Base-by-base conservation (phyloP, 192 early-diverging fungal species). In the Chytriomyces sp. region DNA sequence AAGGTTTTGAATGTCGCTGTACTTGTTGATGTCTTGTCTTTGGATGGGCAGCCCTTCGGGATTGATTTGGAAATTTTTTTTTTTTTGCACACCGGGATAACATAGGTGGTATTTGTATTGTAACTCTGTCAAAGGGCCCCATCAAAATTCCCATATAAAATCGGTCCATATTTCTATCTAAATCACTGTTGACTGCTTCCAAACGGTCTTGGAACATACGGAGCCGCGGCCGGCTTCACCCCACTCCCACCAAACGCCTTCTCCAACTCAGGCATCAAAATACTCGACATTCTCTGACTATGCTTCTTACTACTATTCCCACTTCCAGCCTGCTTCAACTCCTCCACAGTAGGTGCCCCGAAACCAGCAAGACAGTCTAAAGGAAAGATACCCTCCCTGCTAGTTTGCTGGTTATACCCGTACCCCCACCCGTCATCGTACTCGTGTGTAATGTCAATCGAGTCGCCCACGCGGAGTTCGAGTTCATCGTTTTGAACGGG, bases 401-500 rank as follows among this genome's bases (percentile, higher is more conserved):
- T 35, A 16, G 64, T 65, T 35, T 20, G 43, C 64, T 28, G 43
- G 26, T 65, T 65, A 20, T 65, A 28, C 26, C 64, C 64, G 26
- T 20, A 45, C 18, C 35, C 26, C 67, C 26, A 69, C 13, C 67
- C 67, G 23, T 69, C 67, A 45, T 69, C 67, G 53, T 35, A 35
- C 28, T 35, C 28, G 28, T 35, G 28, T 2, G 28, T 35, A 35
- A 35, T 35, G 28, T 35, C 28, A 35, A 73, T 73, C 60, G 26
- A 3, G 61, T 73, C 72, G 9, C 72, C 72, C 28, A 26, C 45
- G 23, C 11, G 11, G 20, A 73, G 20, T 16, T 62, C 20, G 0
- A 73, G 11, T 63, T 73, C 72, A 47, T 73, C 72, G 7, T 16
- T 18, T 44, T 62, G 57, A 8, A 35, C 16, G 1, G 72, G 72